Percentiles rank a stretch among this genome's conserved stretches.
These are phyloP conservation scores for Oxytropis ochrocephala DNA, from an alignment of 306 rosid species.

Conservation along the genomic window DNA sequence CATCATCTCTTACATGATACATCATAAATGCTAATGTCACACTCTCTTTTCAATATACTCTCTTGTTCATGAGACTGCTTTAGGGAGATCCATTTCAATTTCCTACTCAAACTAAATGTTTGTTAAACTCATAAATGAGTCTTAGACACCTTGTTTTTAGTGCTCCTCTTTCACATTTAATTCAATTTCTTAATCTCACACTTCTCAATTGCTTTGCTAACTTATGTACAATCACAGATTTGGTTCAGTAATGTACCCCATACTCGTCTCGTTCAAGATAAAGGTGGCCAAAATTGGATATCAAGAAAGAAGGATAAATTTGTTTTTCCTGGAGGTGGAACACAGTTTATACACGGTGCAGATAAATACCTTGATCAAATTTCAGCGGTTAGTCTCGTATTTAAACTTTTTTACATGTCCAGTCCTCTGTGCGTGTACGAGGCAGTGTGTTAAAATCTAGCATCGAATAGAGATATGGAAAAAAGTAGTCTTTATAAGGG, in stretches of 20 bases:
- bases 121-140: too few relatives aligned
- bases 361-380: conserved; percentile 72
- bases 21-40: too few relatives aligned
- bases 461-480: not conserved
- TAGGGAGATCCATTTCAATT: too few relatives aligned
- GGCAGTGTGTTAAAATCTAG: not conserved
- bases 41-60: too few relatives aligned
- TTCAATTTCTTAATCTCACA: not conserved
- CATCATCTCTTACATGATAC: too few relatives aligned
- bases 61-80: too few relatives aligned
- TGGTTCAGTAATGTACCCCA: conserved; percentile 91
- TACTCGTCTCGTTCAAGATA: conserved; percentile 70
- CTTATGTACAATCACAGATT: conserved; percentile 44
- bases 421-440: too few relatives aligned
- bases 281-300: conserved; percentile 89
- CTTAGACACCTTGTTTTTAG: not conserved
- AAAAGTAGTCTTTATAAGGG: too few relatives aligned
- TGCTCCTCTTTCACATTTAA: not conserved
- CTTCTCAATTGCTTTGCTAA: conserved; percentile 8
- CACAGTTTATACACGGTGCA: conserved; percentile 80
- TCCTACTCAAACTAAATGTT: too few relatives aligned
- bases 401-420: not conserved
- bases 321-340: conserved; percentile 73
- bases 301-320: conserved; percentile 53
- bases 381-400: conserved; percentile 44